phyloP scores from a whole-genome alignment of 306 rosid genomes.

The Hippophae rhamnoides region DNA sequence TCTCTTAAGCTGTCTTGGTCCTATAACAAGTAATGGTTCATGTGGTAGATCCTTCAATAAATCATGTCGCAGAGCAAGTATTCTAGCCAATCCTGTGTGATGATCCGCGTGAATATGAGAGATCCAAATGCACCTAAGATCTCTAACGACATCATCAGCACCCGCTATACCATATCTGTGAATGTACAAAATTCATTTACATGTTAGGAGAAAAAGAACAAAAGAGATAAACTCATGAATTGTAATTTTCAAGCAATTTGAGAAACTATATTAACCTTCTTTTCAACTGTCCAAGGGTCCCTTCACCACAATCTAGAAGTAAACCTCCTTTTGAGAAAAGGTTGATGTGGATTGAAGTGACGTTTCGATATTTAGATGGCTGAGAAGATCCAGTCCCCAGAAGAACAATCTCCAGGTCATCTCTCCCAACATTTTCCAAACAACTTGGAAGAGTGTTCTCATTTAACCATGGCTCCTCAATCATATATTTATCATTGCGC shows the following conservation, averaged over 20 bases:
- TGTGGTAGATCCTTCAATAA: conserved; percentile 60
- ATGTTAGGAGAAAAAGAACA: conserved; percentile 1
- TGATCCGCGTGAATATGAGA: conserved; percentile 97
- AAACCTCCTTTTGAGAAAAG: conserved; percentile 77
- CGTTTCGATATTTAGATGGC: conserved; percentile 93
- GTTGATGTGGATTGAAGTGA: conserved; percentile 71
- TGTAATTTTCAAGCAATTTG: background rate
- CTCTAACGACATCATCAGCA: conserved; percentile 67
- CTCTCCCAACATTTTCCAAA: conserved; percentile 70
- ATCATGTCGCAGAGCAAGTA: conserved; percentile 68
- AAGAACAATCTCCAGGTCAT: conserved; percentile 91
- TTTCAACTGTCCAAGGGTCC: conserved; percentile 88
- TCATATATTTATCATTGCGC: conserved; percentile 25
- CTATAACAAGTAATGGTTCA: conserved; percentile 72
- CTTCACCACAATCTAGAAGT: conserved; percentile 92
- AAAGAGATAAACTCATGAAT: background rate
- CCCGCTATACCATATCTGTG: conserved; percentile 78
- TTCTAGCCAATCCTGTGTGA: conserved; percentile 86
- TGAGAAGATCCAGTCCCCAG: conserved; percentile 97
- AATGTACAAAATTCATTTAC: conserved; percentile 14
- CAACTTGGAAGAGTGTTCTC: conserved; percentile 54
- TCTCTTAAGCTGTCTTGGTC: conserved; percentile 73
- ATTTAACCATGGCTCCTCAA: conserved; percentile 79
- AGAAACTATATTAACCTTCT: conserved; percentile 45
- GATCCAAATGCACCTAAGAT: conserved; percentile 71